Evolutionary conservation across 257 asterid species (phyloP), one percentile per base, ranked within the genome.

Genomic region (Fraxinus cuspidata): DNA sequence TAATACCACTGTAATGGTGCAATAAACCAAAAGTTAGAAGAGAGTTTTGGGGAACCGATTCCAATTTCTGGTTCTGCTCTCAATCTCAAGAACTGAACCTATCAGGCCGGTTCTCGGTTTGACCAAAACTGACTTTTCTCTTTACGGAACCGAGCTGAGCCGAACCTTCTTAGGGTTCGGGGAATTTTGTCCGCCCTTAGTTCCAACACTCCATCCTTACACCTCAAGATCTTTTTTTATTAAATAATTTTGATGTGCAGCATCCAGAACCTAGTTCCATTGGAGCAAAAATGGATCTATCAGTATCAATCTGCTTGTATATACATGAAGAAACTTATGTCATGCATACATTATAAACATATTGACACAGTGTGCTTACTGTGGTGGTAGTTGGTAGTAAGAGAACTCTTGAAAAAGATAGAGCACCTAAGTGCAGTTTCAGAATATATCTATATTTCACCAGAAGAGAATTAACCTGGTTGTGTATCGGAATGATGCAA

Each of bases 401-500:
- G 10, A 56, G 25, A 7, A n/a, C 12, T 18, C 65, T 56, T 56
- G 65, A 7, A 56, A 56, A 56, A 56, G 28, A 56, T 56, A 21
- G 21, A n/a, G 65, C 28, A 21, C 65, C 21, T 7, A n/a, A 56
- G 9, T 21, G 21, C 27, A 21, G 27, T 21, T 56, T 56, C 27
- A 56, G 65, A 56, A 56, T 7, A 56, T 56, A 9, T n/a, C 27
- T 56, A n/a, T n/a, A 56, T 56, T 60, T 60, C 68, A 60, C 18
- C 32, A 8, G 7, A 25, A 60, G 16, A 25, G 29, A 60, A 60
- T 25, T 23, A 56, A 60, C 11, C 76, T 40, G 49, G 35, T 7
- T 11, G 9, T 34, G 73, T 25, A 56, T 40, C 32, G n/a, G 72
- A 4, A 64, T 69, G 25, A 49, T 72, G 65, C 79, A 64, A 10